Evolutionary conservation across 345 rosid species (phyloP).

Genomic region (Laguncularia racemosa): DNA sequence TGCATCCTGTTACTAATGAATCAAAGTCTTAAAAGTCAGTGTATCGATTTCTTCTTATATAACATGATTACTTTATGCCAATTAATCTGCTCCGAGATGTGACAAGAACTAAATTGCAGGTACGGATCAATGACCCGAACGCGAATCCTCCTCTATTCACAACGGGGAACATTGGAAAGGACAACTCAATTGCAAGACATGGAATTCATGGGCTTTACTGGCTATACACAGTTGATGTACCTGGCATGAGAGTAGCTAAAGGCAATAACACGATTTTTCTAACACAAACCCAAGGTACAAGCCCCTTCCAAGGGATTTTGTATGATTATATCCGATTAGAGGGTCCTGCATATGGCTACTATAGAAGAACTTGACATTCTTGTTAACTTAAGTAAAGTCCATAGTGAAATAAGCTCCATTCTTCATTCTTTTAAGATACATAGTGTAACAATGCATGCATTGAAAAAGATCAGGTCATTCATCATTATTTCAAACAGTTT

Average conservation of each 20-base stretch:
- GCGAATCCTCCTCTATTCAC: conserved; percentile 56
- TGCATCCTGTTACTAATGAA: no score
- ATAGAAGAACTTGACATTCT: background rate
- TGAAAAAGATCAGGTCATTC: no score
- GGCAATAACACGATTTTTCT: conserved; percentile 71
- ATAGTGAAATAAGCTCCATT: no score
- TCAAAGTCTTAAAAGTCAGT: no score
- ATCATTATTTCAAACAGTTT: no score
- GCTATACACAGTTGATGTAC: conserved; percentile 49
- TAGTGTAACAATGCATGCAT: no score
- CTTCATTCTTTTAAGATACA: no score
- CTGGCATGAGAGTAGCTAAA: conserved; percentile 33
- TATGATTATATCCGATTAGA: conserved; percentile 83
- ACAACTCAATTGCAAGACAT: conserved; percentile 80
- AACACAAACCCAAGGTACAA: conserved; percentile 44
- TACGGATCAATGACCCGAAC: conserved; percentile 53
- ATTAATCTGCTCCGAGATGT: no score
- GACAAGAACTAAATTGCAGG: conserved; percentile 21
- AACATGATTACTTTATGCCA: no score
- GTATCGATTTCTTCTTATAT: no score
- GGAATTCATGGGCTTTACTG: conserved; percentile 78
- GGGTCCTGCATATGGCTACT: conserved; percentile 33
- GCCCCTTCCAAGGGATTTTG: conserved; percentile 72
- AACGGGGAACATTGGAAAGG: conserved; percentile 68
- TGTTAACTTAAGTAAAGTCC: no score